A percentile compares a stretch with the other conserved stretches of the same genome.
Evolutionary conservation across 2,329 filamentous ascomycete genomes (phyloP).

Genomic region (Colletotrichum cereale): DNA sequence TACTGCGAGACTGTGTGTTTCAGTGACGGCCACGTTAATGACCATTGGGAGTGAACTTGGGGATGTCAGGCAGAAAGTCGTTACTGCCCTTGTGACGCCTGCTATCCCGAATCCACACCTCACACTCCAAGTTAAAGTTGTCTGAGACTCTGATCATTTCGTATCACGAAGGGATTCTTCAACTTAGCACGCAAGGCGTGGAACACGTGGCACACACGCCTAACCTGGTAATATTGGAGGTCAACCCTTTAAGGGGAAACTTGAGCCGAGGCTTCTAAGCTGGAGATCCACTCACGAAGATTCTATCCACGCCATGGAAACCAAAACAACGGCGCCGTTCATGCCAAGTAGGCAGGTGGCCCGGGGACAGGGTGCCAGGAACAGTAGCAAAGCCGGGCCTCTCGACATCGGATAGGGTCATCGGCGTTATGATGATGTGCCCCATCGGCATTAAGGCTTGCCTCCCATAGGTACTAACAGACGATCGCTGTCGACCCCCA

Average conservation of each 20-base stretch:
- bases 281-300: constrained; percentile 5
- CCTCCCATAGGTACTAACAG: neutral
- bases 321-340: neutral
- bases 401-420: neutral
- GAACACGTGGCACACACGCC: constrained; percentile 3
- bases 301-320: constrained; percentile 6
- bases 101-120: neutral
- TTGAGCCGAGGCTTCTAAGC: constrained; percentile 24
- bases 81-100: neutral
- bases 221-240: constrained; percentile 1
- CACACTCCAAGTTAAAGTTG: neutral
- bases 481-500: constrained; percentile 14
- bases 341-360: constrained; percentile 4
- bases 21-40: neutral
- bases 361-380: constrained; percentile 8
- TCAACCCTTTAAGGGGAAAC: neutral
- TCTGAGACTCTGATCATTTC: neutral
- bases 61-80: neutral
- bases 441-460: constrained; percentile 29
- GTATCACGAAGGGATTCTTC: neutral
- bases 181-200: neutral
- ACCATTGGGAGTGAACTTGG: constrained; percentile 2
- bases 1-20: neutral
- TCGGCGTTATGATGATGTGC: constrained; percentile 29
- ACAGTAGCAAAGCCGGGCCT: constrained; percentile 16